A percentile compares a stretch with the other conserved stretches of the same genome.
Evolutionary conservation across 2,329 filamentous ascomycete species (phyloP).

Genomic region (Xylaria polymorpha): DNA sequence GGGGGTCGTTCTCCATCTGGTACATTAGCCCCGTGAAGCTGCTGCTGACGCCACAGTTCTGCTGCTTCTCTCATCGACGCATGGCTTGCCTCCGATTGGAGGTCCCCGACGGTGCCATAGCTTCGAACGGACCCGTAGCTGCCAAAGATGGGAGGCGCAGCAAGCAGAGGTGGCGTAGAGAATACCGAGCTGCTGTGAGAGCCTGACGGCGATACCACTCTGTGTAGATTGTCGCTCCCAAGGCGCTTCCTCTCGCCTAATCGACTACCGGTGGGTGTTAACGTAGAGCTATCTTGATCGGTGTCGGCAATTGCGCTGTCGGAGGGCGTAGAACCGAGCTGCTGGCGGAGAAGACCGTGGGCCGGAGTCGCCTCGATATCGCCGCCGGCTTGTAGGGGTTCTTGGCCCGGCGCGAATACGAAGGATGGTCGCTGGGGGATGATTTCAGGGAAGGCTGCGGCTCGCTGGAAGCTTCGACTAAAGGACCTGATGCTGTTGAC

Average conservation of each 20-base stretch:
- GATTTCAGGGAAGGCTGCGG: conserved; percentile 88
- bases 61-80: conserved; percentile 64
- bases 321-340: conserved; percentile 58
- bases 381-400: conserved; percentile 54
- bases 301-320: conserved; percentile 45
- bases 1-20: conserved; percentile 74
- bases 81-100: conserved; percentile 56
- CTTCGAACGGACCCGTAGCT: conserved; percentile 72
- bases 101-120: conserved; percentile 67
- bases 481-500: conserved; percentile 96
- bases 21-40: conserved; percentile 60
- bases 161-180: conserved; percentile 68
- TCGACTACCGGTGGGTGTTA: conserved; percentile 38
- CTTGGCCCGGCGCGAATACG: conserved; percentile 69
- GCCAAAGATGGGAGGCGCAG: conserved; percentile 75
- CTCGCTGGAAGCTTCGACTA: conserved; percentile 90
- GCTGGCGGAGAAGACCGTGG: conserved; percentile 63
- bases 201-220: conserved; percentile 47
- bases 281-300: conserved; percentile 43
- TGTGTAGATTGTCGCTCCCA: conserved; percentile 55
- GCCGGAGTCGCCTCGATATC: conserved; percentile 55
- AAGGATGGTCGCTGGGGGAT: conserved; percentile 83
- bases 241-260: conserved; percentile 59
- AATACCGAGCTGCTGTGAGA: conserved; percentile 64
- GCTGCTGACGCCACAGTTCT: conserved; percentile 64